These are phyloP conservation scores for Aureobasidium sp. DNA, from an alignment of 2,329 filamentous ascomycete species.

Conservation along the genomic window DNA sequence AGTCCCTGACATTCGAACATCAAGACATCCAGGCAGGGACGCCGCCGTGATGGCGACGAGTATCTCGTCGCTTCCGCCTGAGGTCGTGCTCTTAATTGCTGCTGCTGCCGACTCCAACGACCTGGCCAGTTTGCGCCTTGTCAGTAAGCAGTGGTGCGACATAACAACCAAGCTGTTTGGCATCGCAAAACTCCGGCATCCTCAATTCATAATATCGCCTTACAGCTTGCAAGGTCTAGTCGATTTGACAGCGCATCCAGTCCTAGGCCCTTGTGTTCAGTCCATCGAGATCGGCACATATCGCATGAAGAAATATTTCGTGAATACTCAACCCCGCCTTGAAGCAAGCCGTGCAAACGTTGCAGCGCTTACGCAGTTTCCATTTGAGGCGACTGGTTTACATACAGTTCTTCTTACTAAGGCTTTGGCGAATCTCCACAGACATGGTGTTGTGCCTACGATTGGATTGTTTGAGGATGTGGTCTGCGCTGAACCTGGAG, in stretches of 20 bases:
- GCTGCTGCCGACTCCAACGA: background rate
- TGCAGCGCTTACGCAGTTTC: background rate
- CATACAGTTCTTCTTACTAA: background rate
- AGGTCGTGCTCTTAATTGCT: background rate
- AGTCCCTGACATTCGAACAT: too few relatives aligned
- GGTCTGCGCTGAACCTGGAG: background rate
- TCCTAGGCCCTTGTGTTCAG: background rate
- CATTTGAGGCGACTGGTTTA: background rate
- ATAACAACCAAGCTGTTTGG: background rate
- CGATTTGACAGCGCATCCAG: background rate
- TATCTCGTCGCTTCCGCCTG: background rate
- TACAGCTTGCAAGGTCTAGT: conserved; percentile 1
- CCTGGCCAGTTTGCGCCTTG: background rate
- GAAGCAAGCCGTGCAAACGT: background rate
- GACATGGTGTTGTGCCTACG: background rate
- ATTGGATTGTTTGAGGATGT: background rate
- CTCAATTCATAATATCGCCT: background rate
- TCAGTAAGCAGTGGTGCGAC: background rate
- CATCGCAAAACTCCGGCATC: background rate
- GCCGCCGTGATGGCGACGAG: background rate
- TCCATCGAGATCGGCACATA: background rate
- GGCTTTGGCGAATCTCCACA: background rate
- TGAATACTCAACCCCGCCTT: background rate
- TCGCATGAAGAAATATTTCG: background rate
- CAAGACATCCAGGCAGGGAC: background rate